Evolutionary conservation across 306 rosid species (phyloP), one percentile per base, ranked within the genome.

Genomic region (Neltuma alba): DNA sequence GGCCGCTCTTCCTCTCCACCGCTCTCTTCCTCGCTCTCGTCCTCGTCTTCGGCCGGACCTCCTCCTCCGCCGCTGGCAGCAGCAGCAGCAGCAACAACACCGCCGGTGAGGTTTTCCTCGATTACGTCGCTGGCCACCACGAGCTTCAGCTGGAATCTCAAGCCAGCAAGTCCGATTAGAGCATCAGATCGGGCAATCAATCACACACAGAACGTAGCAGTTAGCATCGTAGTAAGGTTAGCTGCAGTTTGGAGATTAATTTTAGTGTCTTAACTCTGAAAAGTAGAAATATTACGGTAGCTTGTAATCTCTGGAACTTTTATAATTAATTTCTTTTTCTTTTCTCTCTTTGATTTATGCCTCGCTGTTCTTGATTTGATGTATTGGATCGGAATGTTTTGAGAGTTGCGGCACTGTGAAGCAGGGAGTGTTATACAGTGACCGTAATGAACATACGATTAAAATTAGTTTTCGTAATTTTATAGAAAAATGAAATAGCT

Each of bases 1-100:
- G 99, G 96, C 99, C 99, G 3, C 99, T 94, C 28, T 73, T 91
- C 28, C 86, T 92, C 87, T 92, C 99, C 79, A 92, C 99, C 1
- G 90, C 97, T 1, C 85, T 92, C 75, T 90, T 91, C 58, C 94
- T 94, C 78, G 80, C 88, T 68, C 86, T 91, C 44, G 93, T 94
- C 72, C 75, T 90, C 42, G 47, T 90, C 76, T 86, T 94, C 76
- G 89, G 86, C 8, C 88, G 77, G 68, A 88, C 91, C 65, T 81
- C 90, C 28, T 82, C 87, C 11, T 31, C 79, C 6, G 0, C 92
- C 54, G 91, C 87, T 18, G 33, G 85, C 5, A 30, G 0, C 5
- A 5, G 14, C 14, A 10, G 14, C 60, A 10, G 11, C 58, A 52
- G 3, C 27, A 54, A n/a, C 20, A 83, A 85, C 52, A 82, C 69